phyloP scores from a whole-genome alignment of 805 yeast species.

The Cyberlindnera petersonii region DNA sequence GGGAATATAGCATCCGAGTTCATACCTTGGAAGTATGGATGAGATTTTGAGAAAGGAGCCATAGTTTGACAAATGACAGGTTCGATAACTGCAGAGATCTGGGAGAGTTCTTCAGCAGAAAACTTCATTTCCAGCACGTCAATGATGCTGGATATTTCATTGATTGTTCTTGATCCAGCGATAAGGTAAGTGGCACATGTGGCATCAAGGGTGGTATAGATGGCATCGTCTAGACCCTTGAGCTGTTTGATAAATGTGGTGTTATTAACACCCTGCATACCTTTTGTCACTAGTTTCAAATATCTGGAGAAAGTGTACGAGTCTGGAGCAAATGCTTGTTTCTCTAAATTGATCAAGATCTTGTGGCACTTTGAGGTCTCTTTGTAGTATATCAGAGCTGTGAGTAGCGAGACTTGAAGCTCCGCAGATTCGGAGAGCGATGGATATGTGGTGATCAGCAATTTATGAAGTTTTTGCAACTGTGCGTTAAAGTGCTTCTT shows the following conservation, averaged over 20 bases:
- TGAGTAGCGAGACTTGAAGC: not conserved
- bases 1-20: conserved; percentile 2
- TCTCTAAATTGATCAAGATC: not conserved
- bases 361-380: not conserved
- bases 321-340: conserved; percentile 1
- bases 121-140: conserved; percentile 12
- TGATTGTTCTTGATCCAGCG: conserved; percentile 1
- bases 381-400: conserved; percentile 2
- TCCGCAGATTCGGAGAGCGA: not conserved
- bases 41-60: not conserved
- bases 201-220: conserved; percentile 8
- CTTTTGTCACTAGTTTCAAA: not conserved
- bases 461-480: not conserved
- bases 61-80: conserved; percentile 1
- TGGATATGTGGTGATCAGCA: conserved; percentile 4
- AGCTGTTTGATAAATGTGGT: not conserved
- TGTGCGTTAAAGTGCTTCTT: not conserved
- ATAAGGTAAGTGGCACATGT: conserved; percentile 1
- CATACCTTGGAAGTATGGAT: not conserved
- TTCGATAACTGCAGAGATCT: not conserved
- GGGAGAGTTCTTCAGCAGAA: not conserved
- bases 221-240: conserved; percentile 10
- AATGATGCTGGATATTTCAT: conserved; percentile 11
- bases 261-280: not conserved
- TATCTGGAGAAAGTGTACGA: conserved; percentile 2